Percentiles rank a stretch among this genome's conserved stretches.
Evolutionary conservation across 208 protist genomes (phyloP).

Genomic region (Acanthamoeba culbertsoni): DNA sequence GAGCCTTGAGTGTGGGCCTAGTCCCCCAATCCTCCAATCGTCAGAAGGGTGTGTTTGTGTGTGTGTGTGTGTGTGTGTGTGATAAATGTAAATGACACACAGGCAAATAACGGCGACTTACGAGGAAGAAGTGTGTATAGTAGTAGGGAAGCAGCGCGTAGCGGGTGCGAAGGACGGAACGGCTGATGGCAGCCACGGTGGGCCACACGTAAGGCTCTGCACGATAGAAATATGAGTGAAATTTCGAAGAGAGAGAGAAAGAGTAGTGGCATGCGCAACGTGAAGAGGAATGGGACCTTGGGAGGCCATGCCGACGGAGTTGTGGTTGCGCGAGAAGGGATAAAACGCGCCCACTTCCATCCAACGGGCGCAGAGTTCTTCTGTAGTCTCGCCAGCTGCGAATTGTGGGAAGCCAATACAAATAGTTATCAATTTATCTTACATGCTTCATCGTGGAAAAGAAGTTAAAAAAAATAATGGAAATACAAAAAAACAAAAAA

Average conservation of each 20-base stretch:
- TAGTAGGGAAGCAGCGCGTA: slow-evolving; percentile 84
- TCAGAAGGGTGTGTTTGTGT: not conserved
- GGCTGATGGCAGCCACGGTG: slow-evolving; percentile 62
- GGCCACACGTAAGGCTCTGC: slow-evolving; percentile 70
- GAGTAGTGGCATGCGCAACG: not conserved
- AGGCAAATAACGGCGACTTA: no score
- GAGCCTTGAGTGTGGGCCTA: slow-evolving; percentile 82
- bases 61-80: not conserved
- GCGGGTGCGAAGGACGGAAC: slow-evolving; percentile 62
- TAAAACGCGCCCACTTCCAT: slow-evolving; percentile 86
- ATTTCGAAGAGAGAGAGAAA: not conserved
- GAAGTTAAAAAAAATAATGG: not conserved
- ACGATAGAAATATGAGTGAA: not conserved
- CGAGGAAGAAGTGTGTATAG: slow-evolving; percentile 79
- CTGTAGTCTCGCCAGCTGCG: slow-evolving; percentile 76
- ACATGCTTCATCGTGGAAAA: no score
- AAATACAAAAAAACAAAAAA: not conserved
- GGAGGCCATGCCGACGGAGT: slow-evolving; percentile 38
- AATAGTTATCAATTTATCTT: no score
- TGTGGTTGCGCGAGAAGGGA: slow-evolving; percentile 89
- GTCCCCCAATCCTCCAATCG: not conserved
- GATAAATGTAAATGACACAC: no score
- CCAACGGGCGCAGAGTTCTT: slow-evolving; percentile 88
- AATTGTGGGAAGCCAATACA: no score
- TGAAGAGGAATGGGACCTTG: not conserved